phyloP scores from a whole-genome alignment of 805 yeast genomes.

The Nakazawaea sp. region DNA sequence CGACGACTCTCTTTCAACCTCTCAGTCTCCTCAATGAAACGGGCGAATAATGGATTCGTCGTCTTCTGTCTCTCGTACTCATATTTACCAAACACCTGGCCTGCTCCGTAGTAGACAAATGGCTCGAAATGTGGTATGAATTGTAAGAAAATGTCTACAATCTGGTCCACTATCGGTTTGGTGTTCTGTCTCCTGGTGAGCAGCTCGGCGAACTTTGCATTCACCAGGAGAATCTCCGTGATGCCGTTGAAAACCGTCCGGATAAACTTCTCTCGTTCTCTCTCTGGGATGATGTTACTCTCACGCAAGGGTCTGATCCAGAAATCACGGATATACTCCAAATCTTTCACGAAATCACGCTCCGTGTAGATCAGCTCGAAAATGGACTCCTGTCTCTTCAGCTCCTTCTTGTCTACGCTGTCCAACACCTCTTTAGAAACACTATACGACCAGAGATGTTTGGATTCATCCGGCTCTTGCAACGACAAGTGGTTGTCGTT shows the following conservation, averaged over 20 bases:
- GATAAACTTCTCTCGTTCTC: conserved; percentile 85
- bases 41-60: conserved; percentile 84
- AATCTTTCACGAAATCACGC: conserved; percentile 89
- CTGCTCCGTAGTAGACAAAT: conserved; percentile 88
- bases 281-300: conserved; percentile 79
- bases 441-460: conserved; percentile 88
- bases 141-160: conserved; percentile 85
- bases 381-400: conserved; percentile 90
- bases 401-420: conserved; percentile 72
- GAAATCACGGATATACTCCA: conserved; percentile 87
- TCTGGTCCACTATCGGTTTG: conserved; percentile 73
- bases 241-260: conserved; percentile 89
- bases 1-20: conserved; percentile 79
- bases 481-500: conserved; percentile 68
- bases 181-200: conserved; percentile 80
- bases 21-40: conserved; percentile 88
- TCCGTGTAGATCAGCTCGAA: conserved; percentile 93
- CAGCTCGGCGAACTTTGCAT: conserved; percentile 82
- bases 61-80: conserved; percentile 92
- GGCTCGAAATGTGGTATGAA: conserved; percentile 86
- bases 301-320: conserved; percentile 90
- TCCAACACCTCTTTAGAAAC: conserved; percentile 79
- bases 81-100: conserved; percentile 90
- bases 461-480: conserved; percentile 71
- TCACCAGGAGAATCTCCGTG: conserved; percentile 77